A percentile compares a stretch with the other conserved stretches of the same genome.
phyloP scores from a whole-genome alignment of 306 rosid genomes.

The Malus sylvestris region DNA sequence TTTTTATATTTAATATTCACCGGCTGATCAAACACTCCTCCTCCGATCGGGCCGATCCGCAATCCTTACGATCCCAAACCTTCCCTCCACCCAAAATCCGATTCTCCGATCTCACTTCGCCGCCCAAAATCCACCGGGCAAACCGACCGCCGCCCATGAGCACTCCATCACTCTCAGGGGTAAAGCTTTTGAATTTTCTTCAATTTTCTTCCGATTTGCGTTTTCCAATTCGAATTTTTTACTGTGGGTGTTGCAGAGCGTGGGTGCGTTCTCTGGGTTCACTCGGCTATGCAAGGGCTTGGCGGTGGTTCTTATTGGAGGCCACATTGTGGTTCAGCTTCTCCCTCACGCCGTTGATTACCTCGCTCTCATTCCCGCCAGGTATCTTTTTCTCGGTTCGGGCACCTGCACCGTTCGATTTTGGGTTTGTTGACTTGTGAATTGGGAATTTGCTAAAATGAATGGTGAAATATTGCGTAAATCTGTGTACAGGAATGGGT shows the following conservation, averaged over 20 bases:
- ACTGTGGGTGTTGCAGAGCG: slow-evolving; percentile 29
- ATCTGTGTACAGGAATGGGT: too few relatives aligned
- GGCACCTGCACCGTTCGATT: neutral
- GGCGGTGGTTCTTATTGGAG: slow-evolving; percentile 49
- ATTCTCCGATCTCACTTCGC: neutral
- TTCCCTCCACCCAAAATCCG: neutral
- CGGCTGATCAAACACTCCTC: neutral
- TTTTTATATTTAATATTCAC: neutral
- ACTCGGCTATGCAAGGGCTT: slow-evolving; percentile 83
- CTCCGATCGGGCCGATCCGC: neutral
- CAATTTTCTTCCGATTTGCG: neutral
- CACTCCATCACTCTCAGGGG: slow-evolving; percentile 48
- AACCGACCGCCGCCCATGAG: slow-evolving; percentile 34
- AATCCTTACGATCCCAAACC: neutral
- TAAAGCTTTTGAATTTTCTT: slow-evolving; percentile 7
- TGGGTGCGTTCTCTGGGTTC: slow-evolving; percentile 50
- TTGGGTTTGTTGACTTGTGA: neutral
- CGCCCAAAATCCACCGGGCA: neutral
- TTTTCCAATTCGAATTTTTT: neutral
- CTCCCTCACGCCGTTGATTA: slow-evolving; percentile 54
- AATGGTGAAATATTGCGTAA: too few relatives aligned
- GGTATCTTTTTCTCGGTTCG: slow-evolving; percentile 19
- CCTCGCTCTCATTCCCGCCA: slow-evolving; percentile 90
- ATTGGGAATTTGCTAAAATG: too few relatives aligned
- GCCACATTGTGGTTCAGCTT: slow-evolving; percentile 58